A percentile compares a stretch with the other conserved stretches of the same genome.
phyloP scores from a whole-genome alignment of 2,329 filamentous ascomycete species.

The Colletotrichum orchidophilum region DNA sequence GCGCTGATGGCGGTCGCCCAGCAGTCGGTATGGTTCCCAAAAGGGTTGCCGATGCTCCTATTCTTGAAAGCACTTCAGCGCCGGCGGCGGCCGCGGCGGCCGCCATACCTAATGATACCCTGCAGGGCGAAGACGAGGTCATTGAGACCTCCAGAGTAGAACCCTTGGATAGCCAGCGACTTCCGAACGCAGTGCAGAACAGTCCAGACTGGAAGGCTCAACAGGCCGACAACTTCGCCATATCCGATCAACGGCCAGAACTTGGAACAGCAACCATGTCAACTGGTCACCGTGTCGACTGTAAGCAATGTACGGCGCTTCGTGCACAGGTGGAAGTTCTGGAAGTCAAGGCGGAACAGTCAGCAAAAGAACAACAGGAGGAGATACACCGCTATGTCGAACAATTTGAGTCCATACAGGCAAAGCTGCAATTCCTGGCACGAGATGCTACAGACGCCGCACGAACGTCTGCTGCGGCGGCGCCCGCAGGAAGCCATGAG shows the following conservation, averaged over 20 bases:
- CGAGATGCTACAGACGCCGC: conserved; percentile 82
- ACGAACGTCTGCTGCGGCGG: conserved; percentile 70
- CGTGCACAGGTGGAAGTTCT: conserved; percentile 13
- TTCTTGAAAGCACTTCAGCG: neutral
- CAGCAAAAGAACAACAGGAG: conserved; percentile 58
- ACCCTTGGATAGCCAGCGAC: neutral
- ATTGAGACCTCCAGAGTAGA: neutral
- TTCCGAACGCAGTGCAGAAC: neutral
- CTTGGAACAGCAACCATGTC: neutral
- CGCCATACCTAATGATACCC: neutral
- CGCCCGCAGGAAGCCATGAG: conserved; percentile 72
- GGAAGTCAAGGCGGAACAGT: conserved; percentile 1
- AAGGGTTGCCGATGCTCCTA: neutral
- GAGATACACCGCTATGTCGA: conserved; percentile 88
- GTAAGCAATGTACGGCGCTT: conserved; percentile 13
- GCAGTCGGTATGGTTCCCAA: neutral
- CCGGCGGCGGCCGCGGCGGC: neutral
- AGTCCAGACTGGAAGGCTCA: neutral
- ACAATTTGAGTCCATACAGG: conserved; percentile 89
- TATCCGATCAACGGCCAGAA: neutral
- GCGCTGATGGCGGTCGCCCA: conserved; percentile 1
- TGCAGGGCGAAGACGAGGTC: neutral
- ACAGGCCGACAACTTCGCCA: neutral
- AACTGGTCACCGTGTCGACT: neutral
- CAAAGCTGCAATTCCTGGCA: conserved; percentile 89